Evolutionary conservation across 2,329 filamentous ascomycete genomes (phyloP).

Genomic region (Hymenoscyphus albidus): DNA sequence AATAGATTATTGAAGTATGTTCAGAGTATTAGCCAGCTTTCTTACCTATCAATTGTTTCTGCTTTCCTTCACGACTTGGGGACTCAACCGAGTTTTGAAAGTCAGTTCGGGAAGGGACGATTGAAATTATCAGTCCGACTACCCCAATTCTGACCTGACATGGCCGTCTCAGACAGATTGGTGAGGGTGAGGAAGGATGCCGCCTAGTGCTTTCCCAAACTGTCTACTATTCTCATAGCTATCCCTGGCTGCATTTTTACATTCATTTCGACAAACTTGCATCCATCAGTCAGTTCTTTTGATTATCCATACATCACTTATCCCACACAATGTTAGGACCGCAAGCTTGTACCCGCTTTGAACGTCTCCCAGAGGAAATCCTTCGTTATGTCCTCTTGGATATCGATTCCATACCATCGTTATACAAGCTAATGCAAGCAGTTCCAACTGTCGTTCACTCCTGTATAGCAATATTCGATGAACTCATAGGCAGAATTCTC

Average conservation of each 20-base stretch:
- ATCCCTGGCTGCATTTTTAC: neutral
- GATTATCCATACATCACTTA: neutral
- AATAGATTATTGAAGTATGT: too few relatives aligned
- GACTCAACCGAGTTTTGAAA: too few relatives aligned
- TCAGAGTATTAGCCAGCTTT: too few relatives aligned
- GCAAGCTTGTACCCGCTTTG: neutral
- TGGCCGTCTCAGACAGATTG: too few relatives aligned
- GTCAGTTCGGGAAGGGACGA: too few relatives aligned
- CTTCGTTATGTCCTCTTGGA: constrained; percentile 4
- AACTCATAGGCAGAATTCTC: constrained; percentile 11
- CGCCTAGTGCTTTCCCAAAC: neutral
- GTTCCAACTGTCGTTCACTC: neutral
- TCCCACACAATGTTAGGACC: neutral
- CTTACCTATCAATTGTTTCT: too few relatives aligned
- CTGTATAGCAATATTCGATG: constrained; percentile 1
- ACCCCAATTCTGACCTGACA: too few relatives aligned
- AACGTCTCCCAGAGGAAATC: constrained; percentile 17
- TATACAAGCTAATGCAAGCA: neutral
- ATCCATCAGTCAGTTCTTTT: neutral
- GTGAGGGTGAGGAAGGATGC: neutral
- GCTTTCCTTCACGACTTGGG: too few relatives aligned
- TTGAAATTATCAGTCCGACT: too few relatives aligned
- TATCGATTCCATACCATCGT: constrained; percentile 1
- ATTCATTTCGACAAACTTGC: neutral
- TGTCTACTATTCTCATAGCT: neutral